phyloP scores from a whole-genome alignment of 2,329 filamentous ascomycete species.

The Gaeumannomyces tritici region DNA sequence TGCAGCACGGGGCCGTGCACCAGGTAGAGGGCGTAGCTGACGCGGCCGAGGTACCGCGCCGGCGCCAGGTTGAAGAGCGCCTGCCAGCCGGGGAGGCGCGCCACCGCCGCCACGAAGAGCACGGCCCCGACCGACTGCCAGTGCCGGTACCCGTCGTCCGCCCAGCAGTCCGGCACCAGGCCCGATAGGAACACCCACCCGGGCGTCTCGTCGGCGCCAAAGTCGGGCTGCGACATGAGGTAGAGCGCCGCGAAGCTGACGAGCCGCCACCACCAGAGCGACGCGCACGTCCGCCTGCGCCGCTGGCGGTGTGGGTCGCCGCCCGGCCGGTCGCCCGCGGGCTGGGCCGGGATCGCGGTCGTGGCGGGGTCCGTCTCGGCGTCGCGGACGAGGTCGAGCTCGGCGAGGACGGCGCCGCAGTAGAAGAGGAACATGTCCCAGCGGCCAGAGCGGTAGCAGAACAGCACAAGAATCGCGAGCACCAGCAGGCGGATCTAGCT shows the following conservation, averaged over 20 bases:
- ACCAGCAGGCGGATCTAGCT: conserved; percentile 30
- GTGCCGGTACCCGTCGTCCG: conserved; percentile 41
- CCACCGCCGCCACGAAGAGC: conserved; percentile 43
- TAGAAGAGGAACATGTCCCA: conserved; percentile 50
- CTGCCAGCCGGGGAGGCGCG: conserved; percentile 48
- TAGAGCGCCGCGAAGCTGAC: conserved; percentile 42
- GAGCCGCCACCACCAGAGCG: conserved; percentile 28
- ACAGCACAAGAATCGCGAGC: conserved; percentile 30
- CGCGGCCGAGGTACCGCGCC: conserved; percentile 51
- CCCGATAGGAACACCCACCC: conserved; percentile 40
- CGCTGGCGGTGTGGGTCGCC: conserved; percentile 17
- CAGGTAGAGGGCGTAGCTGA: conserved; percentile 55
- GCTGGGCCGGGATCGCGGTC: neutral
- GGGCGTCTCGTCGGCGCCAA: conserved; percentile 30
- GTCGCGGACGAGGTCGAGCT: conserved; percentile 39
- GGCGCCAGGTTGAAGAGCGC: conserved; percentile 47
- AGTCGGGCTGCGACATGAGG: conserved; percentile 37
- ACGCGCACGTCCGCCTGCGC: conserved; percentile 34
- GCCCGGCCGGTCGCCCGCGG: neutral
- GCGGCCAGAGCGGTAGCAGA: conserved; percentile 34
- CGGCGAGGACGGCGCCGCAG: conserved; percentile 43
- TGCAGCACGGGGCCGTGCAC: conserved; percentile 54
- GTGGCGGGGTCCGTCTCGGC: conserved; percentile 24
- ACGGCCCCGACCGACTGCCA: conserved; percentile 46
- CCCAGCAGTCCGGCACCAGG: conserved; percentile 39